These are phyloP conservation scores for Backusella luteola DNA, from an alignment of 192 early-diverging fungal species.

Conservation along the genomic window DNA sequence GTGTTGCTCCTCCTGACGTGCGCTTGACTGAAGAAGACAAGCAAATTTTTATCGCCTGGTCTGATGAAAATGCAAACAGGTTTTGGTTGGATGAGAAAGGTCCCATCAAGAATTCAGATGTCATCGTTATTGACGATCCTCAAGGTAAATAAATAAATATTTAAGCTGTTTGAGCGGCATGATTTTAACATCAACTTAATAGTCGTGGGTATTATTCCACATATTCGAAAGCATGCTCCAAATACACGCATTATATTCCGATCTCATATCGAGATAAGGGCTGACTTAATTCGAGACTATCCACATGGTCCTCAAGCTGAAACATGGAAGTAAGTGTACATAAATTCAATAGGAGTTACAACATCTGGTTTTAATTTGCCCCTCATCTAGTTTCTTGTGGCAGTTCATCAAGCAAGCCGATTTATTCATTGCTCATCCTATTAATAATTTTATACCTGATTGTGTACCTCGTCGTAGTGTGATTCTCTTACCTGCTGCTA, in stretches of 20 bases:
- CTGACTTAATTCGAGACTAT: slow-evolving; percentile 61
- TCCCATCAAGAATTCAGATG: slow-evolving; percentile 66
- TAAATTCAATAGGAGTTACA: neutral
- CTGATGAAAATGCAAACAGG: slow-evolving; percentile 65
- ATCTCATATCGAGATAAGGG: slow-evolving; percentile 81
- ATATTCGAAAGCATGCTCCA: slow-evolving; percentile 70
- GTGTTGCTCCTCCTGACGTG: slow-evolving; percentile 55
- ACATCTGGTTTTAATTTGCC: neutral
- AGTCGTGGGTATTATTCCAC: slow-evolving; percentile 78
- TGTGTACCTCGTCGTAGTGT: slow-evolving; percentile 64
- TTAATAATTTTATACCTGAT: slow-evolving; percentile 70
- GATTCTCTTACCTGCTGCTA: slow-evolving; percentile 69
- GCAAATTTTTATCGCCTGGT: slow-evolving; percentile 57
- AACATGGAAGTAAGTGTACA: slow-evolving; percentile 56
- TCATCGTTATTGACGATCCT: slow-evolving; percentile 87
- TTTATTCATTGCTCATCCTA: slow-evolving; percentile 80
- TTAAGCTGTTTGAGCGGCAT: neutral
- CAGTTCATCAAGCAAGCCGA: slow-evolving; percentile 69
- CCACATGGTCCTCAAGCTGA: slow-evolving; percentile 65
- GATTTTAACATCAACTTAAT: neutral
- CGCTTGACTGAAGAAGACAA: slow-evolving; percentile 66
- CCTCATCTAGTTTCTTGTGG: slow-evolving; percentile 59
- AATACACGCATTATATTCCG: slow-evolving; percentile 72
- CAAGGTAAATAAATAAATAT: slow-evolving; percentile 44
- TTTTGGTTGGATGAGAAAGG: slow-evolving; percentile 74